Evolutionary conservation across 2,329 filamentous ascomycete species (phyloP).

Genomic region (Metarhizium brunneum): DNA sequence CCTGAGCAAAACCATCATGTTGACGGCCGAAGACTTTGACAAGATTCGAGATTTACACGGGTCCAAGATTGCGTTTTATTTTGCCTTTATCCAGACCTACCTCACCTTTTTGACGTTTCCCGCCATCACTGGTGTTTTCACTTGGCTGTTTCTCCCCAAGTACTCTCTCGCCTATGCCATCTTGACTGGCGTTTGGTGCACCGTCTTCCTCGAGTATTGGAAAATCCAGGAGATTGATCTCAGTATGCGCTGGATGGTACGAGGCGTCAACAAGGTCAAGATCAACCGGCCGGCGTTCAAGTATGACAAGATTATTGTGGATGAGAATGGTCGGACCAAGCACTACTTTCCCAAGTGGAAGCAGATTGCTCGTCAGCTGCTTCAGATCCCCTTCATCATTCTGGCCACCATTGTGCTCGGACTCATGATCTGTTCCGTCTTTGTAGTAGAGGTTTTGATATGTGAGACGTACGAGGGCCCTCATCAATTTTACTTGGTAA

Average conservation of each 20-base stretch:
- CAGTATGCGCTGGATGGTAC: constrained; percentile 62
- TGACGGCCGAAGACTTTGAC: constrained; percentile 44
- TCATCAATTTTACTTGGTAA: constrained; percentile 53
- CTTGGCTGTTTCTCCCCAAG: constrained; percentile 58
- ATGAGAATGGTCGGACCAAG: constrained; percentile 53
- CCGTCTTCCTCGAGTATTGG: constrained; percentile 72
- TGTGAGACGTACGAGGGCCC: constrained; percentile 65
- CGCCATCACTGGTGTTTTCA: constrained; percentile 55
- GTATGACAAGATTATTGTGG: constrained; percentile 51
- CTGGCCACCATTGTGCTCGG: constrained; percentile 51
- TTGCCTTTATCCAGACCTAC: constrained; percentile 73
- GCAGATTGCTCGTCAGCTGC: constrained; percentile 53
- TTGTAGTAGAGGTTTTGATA: constrained; percentile 66
- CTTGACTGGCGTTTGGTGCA: constrained; percentile 59
- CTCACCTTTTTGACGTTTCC: constrained; percentile 63
- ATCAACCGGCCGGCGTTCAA: constrained; percentile 55
- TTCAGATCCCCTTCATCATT: constrained; percentile 61
- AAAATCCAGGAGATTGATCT: constrained; percentile 67
- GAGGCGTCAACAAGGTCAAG: constrained; percentile 58
- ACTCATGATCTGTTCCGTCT: constrained; percentile 57
- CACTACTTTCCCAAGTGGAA: constrained; percentile 56
- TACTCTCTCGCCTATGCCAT: constrained; percentile 64
- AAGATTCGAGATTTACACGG: constrained; percentile 53
- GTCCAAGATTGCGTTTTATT: constrained; percentile 63
- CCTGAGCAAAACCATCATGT: constrained; percentile 42